Base-by-base conservation (phyloP, 371 early-diverging fungal genomes). In the Mortierella sp. region DNA sequence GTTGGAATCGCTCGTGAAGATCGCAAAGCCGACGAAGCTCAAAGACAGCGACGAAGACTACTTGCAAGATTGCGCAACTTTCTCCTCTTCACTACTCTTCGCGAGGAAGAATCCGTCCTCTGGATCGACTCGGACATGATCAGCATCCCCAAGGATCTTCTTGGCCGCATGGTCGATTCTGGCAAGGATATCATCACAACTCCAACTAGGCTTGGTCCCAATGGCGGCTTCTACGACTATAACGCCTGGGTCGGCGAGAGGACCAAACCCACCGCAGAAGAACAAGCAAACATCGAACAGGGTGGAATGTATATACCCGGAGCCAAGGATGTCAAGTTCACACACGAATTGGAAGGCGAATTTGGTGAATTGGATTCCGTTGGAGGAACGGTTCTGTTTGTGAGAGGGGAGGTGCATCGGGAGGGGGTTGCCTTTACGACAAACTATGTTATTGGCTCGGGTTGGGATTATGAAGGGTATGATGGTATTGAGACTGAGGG, bases 401-500 rank as follows among this genome's bases (percentile, higher is more conserved):
- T 76, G 48, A 48, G 70, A n/a, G 70, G 68, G 13, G 76, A 76
- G 28, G 52, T 76, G 26, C 76, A 76, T 50, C 65, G 76, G 34
- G 76, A 76, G 76, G 76, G 76, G 21, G 68, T 68, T 2, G 76
- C 76, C 19, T 76, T 76, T 50, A 68, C 76, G 13, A 68, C 76
- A 50, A 50, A 76, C 34, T 65, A 76, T 48, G 54, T 76, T 19
- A 63, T 76, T 50, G 76, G 76, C 52, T 31, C 52, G 4, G 76
- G 76, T 24, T 76, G 76, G 76, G 48, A 76, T 3, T 31, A 76
- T 76, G 76, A 76, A 31, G 76, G 76, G 21, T 76, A 76, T 52
- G 65, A 76, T 48, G 76, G 76, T n/a, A 76, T 76, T 76, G 76
- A 76, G 21, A 68, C 24, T 45, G 76, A 76, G 38, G 76, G 76